Conservation (phyloP, 768 basidiomycete genomes). For the Gyrodon lividus region DNA sequence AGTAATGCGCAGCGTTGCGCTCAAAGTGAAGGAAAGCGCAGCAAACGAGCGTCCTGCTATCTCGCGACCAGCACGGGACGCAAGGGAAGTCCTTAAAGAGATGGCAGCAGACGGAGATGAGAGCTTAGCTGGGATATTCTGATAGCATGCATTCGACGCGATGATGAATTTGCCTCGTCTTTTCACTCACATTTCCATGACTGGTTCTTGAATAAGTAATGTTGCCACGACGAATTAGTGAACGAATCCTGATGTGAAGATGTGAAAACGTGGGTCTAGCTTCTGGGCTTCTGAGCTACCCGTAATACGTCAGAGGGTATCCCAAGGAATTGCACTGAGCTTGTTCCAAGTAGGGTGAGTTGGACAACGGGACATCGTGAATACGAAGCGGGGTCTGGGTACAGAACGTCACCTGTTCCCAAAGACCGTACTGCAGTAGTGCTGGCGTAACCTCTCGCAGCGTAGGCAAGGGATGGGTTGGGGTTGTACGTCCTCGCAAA, state of each 20-base stretch:
- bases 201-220: background rate
- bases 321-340: slow-evolving; percentile 7
- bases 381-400: background rate
- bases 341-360: slow-evolving; percentile 4
- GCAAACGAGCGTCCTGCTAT: slow-evolving; percentile 70
- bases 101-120: slow-evolving; percentile 28
- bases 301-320: slow-evolving; percentile 6
- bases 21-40: slow-evolving; percentile 70
- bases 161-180: too few species aligned
- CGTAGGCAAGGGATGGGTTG: slow-evolving; percentile 41
- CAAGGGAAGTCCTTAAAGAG: slow-evolving; percentile 63
- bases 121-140: slow-evolving; percentile 28
- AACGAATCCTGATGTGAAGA: background rate
- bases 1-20: slow-evolving; percentile 59
- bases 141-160: background rate
- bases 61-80: slow-evolving; percentile 78
- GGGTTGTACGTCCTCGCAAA: slow-evolving; percentile 50
- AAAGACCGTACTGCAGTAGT: slow-evolving; percentile 1
- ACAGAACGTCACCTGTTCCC: slow-evolving; percentile 1
- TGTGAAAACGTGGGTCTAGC: background rate
- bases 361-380: slow-evolving; percentile 5
- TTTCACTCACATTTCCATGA: background rate
- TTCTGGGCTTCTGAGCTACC: background rate
- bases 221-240: background rate
- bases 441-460: slow-evolving; percentile 41